Evolutionary conservation across 306 rosid species (phyloP), one percentile per base, ranked within the genome.

Genomic region (Prunus campanulata): DNA sequence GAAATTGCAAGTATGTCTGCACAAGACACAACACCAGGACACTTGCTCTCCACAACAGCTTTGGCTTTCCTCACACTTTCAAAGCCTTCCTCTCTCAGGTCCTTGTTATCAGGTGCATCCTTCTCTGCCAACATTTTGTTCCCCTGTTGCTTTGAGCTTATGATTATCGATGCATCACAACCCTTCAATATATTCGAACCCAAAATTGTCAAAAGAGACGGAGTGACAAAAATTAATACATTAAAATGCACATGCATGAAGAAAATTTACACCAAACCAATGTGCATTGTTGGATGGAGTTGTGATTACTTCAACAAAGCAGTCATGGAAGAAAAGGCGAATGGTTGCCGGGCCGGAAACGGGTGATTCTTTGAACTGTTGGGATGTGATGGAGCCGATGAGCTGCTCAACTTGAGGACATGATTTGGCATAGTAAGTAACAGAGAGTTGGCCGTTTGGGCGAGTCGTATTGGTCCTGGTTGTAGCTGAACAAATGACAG

Each of bases 1-100:
- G 92, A 93, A 80, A 94, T 89, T 44, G 93, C 97, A 66, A 91
- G 94, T 79, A 94, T 90, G 77, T 94, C 98, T 1, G 98, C 97
- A 85, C 98, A 94, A 5, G 98, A 94, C 47, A 90, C 98, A 48
- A 81, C 88, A 48, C 87, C 91, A 2, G 98, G 97, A 77, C 98
- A 94, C 81, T 90, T 89, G 84, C 79, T 84, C 82, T 94, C 98
- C 75, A 88, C 91, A 66, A 89, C 25, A 51, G 87, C 93, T 86
- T 94, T 91, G 24, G 96, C 97, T 77, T 85, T 91, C 44, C 77
- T 94, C 47, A 94, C 52, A 0, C 80, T 88, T 82, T 90, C 93
- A 78, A 90, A 94, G 18, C 88, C 91, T 71, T 94, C 97, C 72
- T 6, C 81, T 60, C 84, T 89, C 83, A 91, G 67, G 65, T 91